Conservation (phyloP, 495 filamentous ascomycete genomes). For the Clohesyomyces aquaticus region DNA sequence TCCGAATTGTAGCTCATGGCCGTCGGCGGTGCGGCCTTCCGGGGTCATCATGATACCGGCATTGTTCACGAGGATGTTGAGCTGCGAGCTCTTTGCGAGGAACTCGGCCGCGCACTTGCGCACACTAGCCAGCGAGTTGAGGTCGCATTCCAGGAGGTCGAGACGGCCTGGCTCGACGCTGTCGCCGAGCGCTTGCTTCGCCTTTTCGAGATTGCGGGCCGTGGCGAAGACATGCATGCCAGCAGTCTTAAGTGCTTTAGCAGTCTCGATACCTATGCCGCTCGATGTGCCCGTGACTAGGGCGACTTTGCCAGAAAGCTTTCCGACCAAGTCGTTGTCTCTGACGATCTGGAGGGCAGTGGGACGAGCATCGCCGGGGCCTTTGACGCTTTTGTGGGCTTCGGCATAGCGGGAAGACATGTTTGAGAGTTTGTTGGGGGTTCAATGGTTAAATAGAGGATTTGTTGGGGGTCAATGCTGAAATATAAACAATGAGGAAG, state of each 20-base stretch:
- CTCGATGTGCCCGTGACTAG: constrained; percentile 73
- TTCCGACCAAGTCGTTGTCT: constrained; percentile 42
- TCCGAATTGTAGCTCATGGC: constrained; percentile 39
- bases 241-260: constrained; percentile 51
- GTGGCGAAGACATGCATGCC: constrained; percentile 55
- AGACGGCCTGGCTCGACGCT: constrained; percentile 37
- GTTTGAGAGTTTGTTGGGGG: background rate
- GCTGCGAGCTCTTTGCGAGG: constrained; percentile 39
- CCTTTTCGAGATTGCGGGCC: constrained; percentile 50
- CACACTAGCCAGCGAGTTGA: constrained; percentile 52
- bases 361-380: constrained; percentile 38
- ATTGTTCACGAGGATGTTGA: constrained; percentile 41
- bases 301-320: constrained; percentile 58
- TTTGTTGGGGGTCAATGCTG: background rate
- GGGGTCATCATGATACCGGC: constrained; percentile 38
- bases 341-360: constrained; percentile 52
- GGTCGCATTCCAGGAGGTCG: constrained; percentile 52
- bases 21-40: constrained; percentile 32
- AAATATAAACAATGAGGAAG: background rate
- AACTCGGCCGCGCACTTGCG: constrained; percentile 50
- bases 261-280: constrained; percentile 58
- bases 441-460: background rate
- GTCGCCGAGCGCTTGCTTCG: constrained; percentile 40
- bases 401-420: constrained; percentile 30
- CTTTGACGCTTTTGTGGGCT: constrained; percentile 22